A percentile compares a stretch with the other conserved stretches of the same genome.
These are phyloP conservation scores for Salix caprea DNA, from an alignment of 345 rosid species.

Conservation along the genomic window DNA sequence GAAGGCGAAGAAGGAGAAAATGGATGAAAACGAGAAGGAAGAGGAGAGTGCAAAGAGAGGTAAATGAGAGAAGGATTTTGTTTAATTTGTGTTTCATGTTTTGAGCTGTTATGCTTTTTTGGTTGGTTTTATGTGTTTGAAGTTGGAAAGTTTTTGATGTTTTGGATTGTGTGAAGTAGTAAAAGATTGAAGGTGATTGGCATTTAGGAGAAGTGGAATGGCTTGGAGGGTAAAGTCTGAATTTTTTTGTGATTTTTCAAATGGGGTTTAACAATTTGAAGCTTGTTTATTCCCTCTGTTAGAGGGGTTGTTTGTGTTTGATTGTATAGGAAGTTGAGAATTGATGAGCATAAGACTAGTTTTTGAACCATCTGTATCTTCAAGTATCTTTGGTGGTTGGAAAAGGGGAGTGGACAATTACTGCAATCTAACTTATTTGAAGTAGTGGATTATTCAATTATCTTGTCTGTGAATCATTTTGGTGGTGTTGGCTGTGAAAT, in stretches of 20 bases:
- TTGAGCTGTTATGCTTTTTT: not conserved
- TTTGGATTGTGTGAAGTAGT: not conserved
- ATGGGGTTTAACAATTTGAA: not conserved
- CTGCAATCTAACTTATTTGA: not conserved
- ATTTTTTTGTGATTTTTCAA: not conserved
- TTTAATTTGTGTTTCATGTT: not conserved
- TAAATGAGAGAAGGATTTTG: not conserved
- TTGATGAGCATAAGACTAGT: not conserved
- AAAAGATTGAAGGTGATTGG: not conserved
- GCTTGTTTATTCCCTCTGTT: not conserved
- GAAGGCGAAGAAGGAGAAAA: slow-evolving; percentile 1
- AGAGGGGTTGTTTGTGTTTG: not conserved
- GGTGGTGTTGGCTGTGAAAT: not conserved
- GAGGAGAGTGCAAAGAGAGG: slow-evolving; percentile 8
- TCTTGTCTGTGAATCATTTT: not conserved
- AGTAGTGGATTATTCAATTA: not conserved
- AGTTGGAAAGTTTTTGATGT: not conserved
- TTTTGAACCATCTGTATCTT: not conserved
- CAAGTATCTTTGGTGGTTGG: not conserved
- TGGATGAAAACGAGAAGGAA: slow-evolving; percentile 9
- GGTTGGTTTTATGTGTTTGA: not conserved
- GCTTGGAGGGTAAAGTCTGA: not conserved
- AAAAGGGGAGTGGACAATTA: not conserved
- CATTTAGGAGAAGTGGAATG: not conserved
- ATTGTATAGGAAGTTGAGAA: not conserved